Evolutionary conservation across 208 protist genomes (phyloP), one percentile per base, ranked within the genome.

Genomic region (Tritrichomonas musculus): DNA sequence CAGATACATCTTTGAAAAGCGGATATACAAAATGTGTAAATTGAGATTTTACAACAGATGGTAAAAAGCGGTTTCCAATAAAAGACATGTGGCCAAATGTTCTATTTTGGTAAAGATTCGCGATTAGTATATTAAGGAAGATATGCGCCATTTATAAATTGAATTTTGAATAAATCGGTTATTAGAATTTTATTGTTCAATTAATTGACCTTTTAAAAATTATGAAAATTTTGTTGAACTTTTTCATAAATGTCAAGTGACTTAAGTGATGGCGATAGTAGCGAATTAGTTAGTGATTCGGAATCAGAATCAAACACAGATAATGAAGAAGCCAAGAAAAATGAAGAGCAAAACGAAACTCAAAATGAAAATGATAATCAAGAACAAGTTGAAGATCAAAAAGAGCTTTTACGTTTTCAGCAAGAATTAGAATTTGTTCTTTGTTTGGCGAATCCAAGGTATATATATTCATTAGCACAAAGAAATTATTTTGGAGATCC

Each of bases 391-490:
- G 44, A 49, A 53, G 73, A 84, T 33, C n/a, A 1, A 53, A 53
- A 53, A 30, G 36, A 84, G 33, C n/a, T n/a, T n/a, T 39, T 44
- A 11, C 77, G 93, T 4, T 94, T 94, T 69, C 5, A 84, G 3
- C 5, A 53, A 39, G 93, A 94, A 39, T 33, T 94, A 13, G 93
- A 94, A 69, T 94, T 94, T 27, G 93, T 94, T 27, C 80, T 84
- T 3, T 64, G 53, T n/a, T 53, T 94, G n/a, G 93, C 93, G 39
- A 94, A 94, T 69, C 93, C 93, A 30, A 13, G 72, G 39, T 94
- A 94, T 88, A 36, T 94, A 22, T 50, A 92, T 36, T 75, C 11
- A 3, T 47, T 94, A 20, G 57, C 93, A 0, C 27, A 39, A 22
- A 22, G n/a, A 60, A 94, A 94, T 30, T 94, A 94, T 39, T 69